Base-by-base conservation (phyloP, 306 rosid species). In the Mimosa pudica region DNA sequence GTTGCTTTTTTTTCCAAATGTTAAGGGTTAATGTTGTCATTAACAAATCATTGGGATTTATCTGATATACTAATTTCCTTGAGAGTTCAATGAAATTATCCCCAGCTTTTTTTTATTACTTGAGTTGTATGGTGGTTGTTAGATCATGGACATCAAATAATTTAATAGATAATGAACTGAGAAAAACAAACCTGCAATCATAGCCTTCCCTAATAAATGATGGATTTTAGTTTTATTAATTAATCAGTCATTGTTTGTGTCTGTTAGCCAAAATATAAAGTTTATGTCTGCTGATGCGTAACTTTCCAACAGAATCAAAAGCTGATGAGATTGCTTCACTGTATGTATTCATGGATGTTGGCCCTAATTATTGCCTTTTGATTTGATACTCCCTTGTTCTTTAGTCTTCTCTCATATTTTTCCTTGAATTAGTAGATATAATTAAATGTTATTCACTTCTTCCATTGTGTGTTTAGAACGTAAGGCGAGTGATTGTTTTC, bases 311-410 rank as follows among this genome's bases (percentile, higher is more conserved):
- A 1, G 65, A 76, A 76, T 58, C 68, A 70, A 66, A 78, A 45
- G 78, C 87, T 84, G 81, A 41, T 82, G 16, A 24, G 77, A 74
- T 80, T 79, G 73, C 85, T 77, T 84, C 72, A 47, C 74, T 58
- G 72, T 71, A 79, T 58, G 58, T 71, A 79, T 58, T 44, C 73
- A 61, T 24, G 69, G 66, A 36, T 55, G 82, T 78, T 57, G 57
- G 68, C 66, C 76, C 64, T 61, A 75, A 83, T 70, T 17, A 61
- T 75, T 79, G 63, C 48, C 33, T 16, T 79, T 74, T 69, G 61
- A 79, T 57, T 55, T 65, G 44, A 57, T 65, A 4, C 49, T 55
- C 49, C 14, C n/a, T 55, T 55, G 61, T 55, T 55, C 55, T 49
- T 49, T 49, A 49, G 14, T 49, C 12, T 10, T 49, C 55, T 49